phyloP scores from a whole-genome alignment of 495 filamentous ascomycete species.

The Xylona heveae region DNA sequence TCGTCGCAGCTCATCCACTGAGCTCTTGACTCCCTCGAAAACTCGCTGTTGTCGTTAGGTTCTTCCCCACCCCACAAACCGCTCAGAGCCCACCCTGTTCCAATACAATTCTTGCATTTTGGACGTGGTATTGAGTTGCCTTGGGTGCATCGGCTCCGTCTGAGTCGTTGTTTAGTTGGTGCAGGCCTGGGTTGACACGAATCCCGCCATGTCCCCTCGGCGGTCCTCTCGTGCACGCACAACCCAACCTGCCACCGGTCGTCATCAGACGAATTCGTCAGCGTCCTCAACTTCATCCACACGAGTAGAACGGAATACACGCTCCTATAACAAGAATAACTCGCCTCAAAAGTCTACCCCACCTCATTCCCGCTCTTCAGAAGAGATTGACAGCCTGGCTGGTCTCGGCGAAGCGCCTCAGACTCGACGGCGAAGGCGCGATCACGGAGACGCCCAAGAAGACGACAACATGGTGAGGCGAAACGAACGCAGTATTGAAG shows the following conservation, averaged over 20 bases:
- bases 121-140: conserved; percentile 18
- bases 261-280: conserved; percentile 52
- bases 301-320: conserved; percentile 46
- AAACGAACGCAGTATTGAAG: conserved; percentile 31
- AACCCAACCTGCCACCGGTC: conserved; percentile 45
- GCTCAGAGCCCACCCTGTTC: conserved; percentile 4
- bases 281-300: conserved; percentile 49
- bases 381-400: conserved; percentile 47
- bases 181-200: conserved; percentile 9
- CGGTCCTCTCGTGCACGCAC: conserved; percentile 82
- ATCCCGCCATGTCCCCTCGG: conserved; percentile 39
- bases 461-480: neutral
- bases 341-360: conserved; percentile 55
- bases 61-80: neutral
- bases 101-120: conserved; percentile 17
- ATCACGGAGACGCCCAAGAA: conserved; percentile 18
- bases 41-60: conserved; percentile 7
- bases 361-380: conserved; percentile 50
- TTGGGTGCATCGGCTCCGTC: neutral
- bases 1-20: conserved; percentile 6
- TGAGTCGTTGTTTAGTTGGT: conserved; percentile 10
- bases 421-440: conserved; percentile 23
- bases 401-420: conserved; percentile 39
- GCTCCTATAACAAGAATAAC: conserved; percentile 45
- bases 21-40: conserved; percentile 5